These are phyloP conservation scores for Ceratocystis huliohia DNA, from an alignment of 2,329 filamentous ascomycete genomes.

Conservation along the genomic window DNA sequence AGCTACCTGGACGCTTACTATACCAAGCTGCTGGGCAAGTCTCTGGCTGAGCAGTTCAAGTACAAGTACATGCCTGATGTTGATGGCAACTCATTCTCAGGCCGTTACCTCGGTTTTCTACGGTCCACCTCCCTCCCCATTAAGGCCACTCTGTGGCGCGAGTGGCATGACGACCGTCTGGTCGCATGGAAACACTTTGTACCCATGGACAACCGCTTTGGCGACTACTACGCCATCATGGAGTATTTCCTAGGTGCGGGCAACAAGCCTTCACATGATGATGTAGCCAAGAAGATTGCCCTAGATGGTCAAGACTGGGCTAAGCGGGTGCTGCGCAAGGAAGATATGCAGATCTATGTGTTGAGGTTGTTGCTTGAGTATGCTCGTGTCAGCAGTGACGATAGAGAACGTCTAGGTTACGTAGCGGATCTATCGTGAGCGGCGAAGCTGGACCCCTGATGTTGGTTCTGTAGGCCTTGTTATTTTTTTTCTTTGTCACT, in stretches of 20 bases:
- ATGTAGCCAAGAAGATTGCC: constrained; percentile 51
- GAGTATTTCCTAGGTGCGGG: constrained; percentile 51
- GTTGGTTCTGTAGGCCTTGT: not conserved
- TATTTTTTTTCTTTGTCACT: not conserved
- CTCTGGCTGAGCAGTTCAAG: constrained; percentile 37
- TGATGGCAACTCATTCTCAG: constrained; percentile 61
- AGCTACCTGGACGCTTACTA: constrained; percentile 77
- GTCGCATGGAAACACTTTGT: constrained; percentile 71
- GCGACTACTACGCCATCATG: constrained; percentile 60
- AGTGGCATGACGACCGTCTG: constrained; percentile 68
- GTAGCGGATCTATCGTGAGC: constrained; percentile 34
- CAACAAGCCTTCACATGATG: constrained; percentile 29
- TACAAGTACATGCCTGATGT: constrained; percentile 64
- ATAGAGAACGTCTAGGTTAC: constrained; percentile 42
- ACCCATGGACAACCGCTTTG: constrained; percentile 62
- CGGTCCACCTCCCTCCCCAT: constrained; percentile 57
- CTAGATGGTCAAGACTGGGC: constrained; percentile 55
- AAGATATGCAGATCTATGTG: constrained; percentile 64
- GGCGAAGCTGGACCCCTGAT: not conserved
- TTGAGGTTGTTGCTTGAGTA: constrained; percentile 53
- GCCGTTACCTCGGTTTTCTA: constrained; percentile 56
- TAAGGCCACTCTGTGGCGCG: constrained; percentile 64
- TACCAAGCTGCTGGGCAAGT: constrained; percentile 42
- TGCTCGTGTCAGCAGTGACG: constrained; percentile 41
- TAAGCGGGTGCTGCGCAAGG: constrained; percentile 50